Percentiles rank a stretch among this genome's conserved stretches.
Conservation (phyloP, 441 rosid genomes). For the Croton laevigatus region DNA sequence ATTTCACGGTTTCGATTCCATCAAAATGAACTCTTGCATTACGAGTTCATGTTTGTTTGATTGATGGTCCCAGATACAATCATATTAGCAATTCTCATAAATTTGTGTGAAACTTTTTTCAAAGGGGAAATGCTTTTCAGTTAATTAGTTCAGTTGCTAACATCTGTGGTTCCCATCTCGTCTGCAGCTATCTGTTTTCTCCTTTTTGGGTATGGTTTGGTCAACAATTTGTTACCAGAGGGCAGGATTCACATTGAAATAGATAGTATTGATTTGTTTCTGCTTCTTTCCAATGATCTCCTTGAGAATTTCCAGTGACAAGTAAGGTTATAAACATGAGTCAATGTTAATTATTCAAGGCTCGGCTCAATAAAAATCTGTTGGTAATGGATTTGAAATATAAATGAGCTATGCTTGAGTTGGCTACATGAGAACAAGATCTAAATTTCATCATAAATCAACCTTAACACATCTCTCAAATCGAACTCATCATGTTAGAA, state of each 20-base stretch:
- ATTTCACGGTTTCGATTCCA: no score
- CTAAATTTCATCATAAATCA: no score
- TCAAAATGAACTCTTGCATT: neutral
- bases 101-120: neutral
- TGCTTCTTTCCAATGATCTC: neutral
- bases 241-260: neutral
- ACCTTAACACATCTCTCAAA: no score
- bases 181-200: neutral
- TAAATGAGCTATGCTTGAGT: no score
- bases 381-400: no score
- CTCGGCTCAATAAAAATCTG: no score
- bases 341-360: no score
- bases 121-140: neutral
- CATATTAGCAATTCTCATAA: neutral
- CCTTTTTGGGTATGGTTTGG: no score
- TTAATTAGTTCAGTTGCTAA: neutral
- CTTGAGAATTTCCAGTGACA: neutral
- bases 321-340: neutral
- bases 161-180: neutral
- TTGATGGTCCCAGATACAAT: neutral
- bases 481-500: no score
- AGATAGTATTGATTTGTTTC: neutral
- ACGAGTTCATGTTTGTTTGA: neutral
- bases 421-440: no score
- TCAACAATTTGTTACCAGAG: no score